These are phyloP conservation scores for Nannochloropsis salina DNA, from an alignment of 108 stramenopile species.

Conservation along the genomic window DNA sequence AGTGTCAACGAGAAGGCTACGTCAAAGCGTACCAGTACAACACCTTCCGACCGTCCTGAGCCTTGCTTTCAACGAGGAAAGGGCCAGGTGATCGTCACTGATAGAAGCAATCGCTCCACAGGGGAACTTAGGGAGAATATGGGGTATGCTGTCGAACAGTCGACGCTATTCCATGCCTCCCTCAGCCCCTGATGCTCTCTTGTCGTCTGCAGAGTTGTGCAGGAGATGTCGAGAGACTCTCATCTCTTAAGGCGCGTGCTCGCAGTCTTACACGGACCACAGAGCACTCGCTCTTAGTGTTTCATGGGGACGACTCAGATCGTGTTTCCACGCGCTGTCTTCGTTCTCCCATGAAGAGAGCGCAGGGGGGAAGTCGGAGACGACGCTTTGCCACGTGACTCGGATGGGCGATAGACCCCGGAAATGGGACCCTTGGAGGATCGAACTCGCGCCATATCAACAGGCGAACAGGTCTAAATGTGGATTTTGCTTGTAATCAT, in stretches of 20 bases:
- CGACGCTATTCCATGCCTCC: background rate
- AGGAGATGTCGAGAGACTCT: background rate
- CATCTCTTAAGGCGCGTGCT: background rate
- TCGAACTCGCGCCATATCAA: background rate
- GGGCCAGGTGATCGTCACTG: background rate
- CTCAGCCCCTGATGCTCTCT: constrained; percentile 4
- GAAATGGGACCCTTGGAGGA: background rate
- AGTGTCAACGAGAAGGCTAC: constrained; percentile 5
- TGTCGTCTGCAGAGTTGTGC: background rate
- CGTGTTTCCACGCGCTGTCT: background rate
- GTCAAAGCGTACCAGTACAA: background rate
- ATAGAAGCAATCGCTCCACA: background rate
- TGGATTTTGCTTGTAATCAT: background rate
- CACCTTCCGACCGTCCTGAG: constrained; percentile 3
- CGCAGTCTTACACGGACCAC: background rate
- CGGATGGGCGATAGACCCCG: background rate
- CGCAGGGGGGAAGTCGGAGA: background rate
- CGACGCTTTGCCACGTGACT: background rate
- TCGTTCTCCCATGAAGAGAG: background rate
- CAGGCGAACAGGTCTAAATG: background rate
- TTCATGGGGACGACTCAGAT: background rate
- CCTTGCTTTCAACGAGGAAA: background rate
- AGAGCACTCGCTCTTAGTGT: background rate
- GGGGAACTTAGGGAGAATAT: background rate
- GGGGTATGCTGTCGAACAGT: no score